Evolutionary conservation across 768 basidiomycete species (phyloP), one percentile per base, ranked within the genome.

Genomic region (Thelephora ganbajun): DNA sequence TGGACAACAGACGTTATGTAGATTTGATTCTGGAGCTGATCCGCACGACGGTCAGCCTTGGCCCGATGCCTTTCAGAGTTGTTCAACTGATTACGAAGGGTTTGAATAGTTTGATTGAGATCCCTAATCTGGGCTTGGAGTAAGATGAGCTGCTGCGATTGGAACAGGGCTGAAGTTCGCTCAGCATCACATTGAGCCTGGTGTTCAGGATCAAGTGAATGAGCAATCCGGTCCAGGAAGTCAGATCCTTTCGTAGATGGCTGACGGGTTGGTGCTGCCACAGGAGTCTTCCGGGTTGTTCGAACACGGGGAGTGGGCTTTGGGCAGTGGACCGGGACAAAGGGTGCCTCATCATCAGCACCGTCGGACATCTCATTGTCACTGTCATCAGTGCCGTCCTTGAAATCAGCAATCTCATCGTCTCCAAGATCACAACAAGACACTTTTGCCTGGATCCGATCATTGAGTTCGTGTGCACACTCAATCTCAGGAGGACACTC

Each of bases 381-480:
- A 14, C 11, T 39, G 26, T 46, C 44, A 35, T 6, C 23, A 37
- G 14, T 19, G 7, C 11, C n/a, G 0, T 5, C 19, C n/a, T n/a
- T n/a, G n/a, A n/a, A n/a, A 35, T 55, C 47, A 19, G 49, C 43
- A 9, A 49, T 52, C 11, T 61, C 54, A 2, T 48, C 44, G 45
- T 63, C 57, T 22, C 55, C 48, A 18, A 63, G 43, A n/a, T 58
- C 48, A 0, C 52, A 30, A 6, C 57, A 56, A 6, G 52, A 56
- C 22, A 52, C 54, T n/a, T 48, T 47, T 33, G 62, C 55, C 23
- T 52, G 56, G 22, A 65, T 63, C 2, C 55, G 45, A 7, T 52
- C 33, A 14, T 63, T 57, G 41, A 63, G 59, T 1, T 45, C 26
- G 36, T 61, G 56, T 1, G 62, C 63, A 14, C 42, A 51, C 3